Conservation (phyloP, 2,329 filamentous ascomycete genomes). For the Trichoderma arundinaceum region DNA sequence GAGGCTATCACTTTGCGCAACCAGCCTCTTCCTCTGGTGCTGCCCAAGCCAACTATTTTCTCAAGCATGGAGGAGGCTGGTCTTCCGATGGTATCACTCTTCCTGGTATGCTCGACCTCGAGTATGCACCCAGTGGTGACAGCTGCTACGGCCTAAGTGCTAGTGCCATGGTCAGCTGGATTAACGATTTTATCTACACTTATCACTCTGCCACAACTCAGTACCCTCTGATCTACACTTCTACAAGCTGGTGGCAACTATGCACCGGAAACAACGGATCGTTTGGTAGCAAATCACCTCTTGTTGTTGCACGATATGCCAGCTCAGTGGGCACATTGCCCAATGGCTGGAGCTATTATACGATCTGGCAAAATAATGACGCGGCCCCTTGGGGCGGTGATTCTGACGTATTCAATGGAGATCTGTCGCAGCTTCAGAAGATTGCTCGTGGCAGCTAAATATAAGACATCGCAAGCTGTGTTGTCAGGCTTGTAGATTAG, state of each 20-base stretch:
- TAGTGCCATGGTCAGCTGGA: conserved; percentile 57
- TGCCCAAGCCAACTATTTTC: conserved; percentile 58
- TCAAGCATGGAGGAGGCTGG: conserved; percentile 61
- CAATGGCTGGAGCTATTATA: conserved; percentile 58
- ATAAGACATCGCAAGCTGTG: too few species aligned
- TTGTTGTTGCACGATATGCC: conserved; percentile 55
- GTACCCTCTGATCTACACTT: conserved; percentile 60
- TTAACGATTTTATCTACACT: conserved; percentile 57
- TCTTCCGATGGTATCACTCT: conserved; percentile 58
- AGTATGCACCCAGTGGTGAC: conserved; percentile 48
- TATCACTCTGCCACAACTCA: conserved; percentile 54
- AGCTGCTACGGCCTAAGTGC: conserved; percentile 54
- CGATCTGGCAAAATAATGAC: conserved; percentile 51
- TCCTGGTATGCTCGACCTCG: conserved; percentile 63
- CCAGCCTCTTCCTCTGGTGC: conserved; percentile 52
- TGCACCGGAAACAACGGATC: conserved; percentile 58
- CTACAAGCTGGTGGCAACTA: conserved; percentile 58
- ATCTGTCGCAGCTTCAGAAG: conserved; percentile 34
- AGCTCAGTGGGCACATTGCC: conserved; percentile 52
- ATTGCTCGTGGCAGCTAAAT: conserved; percentile 33
- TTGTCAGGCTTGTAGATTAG: too few species aligned
- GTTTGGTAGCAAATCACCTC: conserved; percentile 53
- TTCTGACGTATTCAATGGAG: conserved; percentile 37
- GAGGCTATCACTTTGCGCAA: conserved; percentile 62
- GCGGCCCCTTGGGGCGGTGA: conserved; percentile 35